These are phyloP conservation scores for Thuja plicata DNA, from an alignment of 83 land plant species.

Conservation along the genomic window DNA sequence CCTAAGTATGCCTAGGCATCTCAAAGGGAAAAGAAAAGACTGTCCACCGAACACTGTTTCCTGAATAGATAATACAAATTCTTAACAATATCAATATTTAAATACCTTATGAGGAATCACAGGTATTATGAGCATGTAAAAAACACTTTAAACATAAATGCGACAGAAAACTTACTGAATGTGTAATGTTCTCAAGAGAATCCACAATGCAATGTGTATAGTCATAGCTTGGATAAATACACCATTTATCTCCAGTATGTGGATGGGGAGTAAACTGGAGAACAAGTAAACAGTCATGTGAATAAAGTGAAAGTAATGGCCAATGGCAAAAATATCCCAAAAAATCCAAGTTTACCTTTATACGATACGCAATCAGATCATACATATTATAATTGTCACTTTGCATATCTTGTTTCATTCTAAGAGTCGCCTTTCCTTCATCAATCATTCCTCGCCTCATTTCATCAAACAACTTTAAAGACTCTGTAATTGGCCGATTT, in stretches of 20 bases:
- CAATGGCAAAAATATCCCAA: background rate
- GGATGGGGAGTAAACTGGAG: conserved; percentile 92
- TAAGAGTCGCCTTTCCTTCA: conserved; percentile 94
- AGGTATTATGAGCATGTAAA: background rate
- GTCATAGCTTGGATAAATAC: conserved; percentile 99
- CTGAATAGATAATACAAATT: background rate
- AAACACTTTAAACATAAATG: background rate
- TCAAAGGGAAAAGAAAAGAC: background rate
- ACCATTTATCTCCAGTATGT: conserved; percentile 97
- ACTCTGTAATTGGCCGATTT: conserved; percentile 90
- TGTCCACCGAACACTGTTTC: background rate
- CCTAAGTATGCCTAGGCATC: background rate
- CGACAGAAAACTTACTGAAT: conserved; percentile 69
- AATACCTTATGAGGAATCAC: background rate
- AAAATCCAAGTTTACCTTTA: conserved; percentile 60
- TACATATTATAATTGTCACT: conserved; percentile 97
- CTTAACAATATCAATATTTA: background rate
- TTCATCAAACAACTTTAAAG: conserved; percentile 85
- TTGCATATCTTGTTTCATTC: conserved; percentile 99
- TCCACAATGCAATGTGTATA: conserved; percentile 97
- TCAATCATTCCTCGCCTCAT: conserved; percentile 90
- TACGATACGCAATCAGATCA: conserved; percentile 97
- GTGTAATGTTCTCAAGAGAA: conserved; percentile 96
- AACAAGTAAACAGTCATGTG: background rate
- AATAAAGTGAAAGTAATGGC: background rate